phyloP scores from a whole-genome alignment of 2,329 filamentous ascomycete genomes.

The Cadophora gregata region DNA sequence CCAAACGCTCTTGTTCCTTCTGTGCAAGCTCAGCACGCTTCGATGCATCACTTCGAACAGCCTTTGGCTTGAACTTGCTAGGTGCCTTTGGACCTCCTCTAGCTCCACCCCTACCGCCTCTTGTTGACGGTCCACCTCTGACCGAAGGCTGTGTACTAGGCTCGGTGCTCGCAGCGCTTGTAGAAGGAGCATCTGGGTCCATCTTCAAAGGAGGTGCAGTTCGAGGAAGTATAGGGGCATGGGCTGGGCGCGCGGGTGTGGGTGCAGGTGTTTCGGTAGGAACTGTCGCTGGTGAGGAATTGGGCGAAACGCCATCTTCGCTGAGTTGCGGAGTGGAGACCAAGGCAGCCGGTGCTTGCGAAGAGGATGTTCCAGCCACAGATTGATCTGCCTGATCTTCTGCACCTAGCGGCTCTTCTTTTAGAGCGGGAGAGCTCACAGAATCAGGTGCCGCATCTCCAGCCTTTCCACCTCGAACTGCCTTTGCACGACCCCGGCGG shows the following conservation, averaged over 20 bases:
- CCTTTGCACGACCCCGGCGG: constrained; percentile 36
- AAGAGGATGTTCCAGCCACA: constrained; percentile 15
- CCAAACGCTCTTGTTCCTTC: constrained; percentile 28
- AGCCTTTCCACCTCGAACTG: constrained; percentile 30
- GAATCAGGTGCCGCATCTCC: constrained; percentile 21
- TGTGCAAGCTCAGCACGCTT: constrained; percentile 38
- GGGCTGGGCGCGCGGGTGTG: constrained; percentile 35
- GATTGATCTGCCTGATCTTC: constrained; percentile 17
- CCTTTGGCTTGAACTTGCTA: constrained; percentile 45
- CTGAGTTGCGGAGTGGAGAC: constrained; percentile 28
- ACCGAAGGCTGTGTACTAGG: constrained; percentile 1
- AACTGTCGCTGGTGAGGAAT: constrained; percentile 39
- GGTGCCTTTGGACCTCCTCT: constrained; percentile 22
- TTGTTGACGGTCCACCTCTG: constrained; percentile 20
- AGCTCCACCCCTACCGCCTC: constrained; percentile 31
- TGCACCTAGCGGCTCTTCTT: neutral
- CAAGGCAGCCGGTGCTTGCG: constrained; percentile 1
- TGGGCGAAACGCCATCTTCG: constrained; percentile 37
- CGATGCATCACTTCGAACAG: constrained; percentile 37
- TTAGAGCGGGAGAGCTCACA: neutral
- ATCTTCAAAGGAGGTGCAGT: neutral
- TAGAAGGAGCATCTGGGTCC: constrained; percentile 17
- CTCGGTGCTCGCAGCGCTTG: neutral
- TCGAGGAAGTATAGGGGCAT: neutral
- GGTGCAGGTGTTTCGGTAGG: constrained; percentile 43